phyloP scores from a whole-genome alignment of 148 eudicot species.

The Spergularia marina region DNA sequence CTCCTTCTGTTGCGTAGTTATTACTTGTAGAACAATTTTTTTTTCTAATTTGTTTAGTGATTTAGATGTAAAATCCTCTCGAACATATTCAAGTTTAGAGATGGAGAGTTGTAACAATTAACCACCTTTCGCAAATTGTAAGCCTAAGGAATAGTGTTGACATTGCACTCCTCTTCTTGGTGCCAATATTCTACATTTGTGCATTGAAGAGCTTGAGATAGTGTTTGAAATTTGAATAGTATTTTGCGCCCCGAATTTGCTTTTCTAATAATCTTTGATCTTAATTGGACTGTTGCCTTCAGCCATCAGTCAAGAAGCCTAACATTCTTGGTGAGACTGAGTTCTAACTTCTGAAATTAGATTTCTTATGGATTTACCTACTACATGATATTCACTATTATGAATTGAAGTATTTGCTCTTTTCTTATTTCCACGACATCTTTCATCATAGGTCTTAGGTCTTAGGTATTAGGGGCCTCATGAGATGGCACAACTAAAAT shows the following conservation, averaged over 20 bases:
- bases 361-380: not conserved
- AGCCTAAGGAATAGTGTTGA: not conserved
- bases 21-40: slow-evolving; percentile 17
- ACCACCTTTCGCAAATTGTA: not conserved
- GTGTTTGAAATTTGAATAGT: not conserved
- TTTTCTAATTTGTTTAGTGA: not conserved
- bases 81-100: not conserved
- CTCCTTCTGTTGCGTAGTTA: slow-evolving; percentile 23
- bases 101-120: not conserved
- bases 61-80: not conserved
- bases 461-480: not conserved
- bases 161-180: not conserved
- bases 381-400: not conserved
- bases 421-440: not conserved
- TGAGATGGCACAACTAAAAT: not conserved
- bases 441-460: not conserved
- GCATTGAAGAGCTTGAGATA: not conserved
- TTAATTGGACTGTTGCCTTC: too few species aligned
- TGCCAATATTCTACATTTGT: not conserved
- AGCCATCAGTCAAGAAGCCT: not conserved
- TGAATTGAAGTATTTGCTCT: not conserved
- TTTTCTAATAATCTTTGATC: not conserved
- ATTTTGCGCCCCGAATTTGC: not conserved
- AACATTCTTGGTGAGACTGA: not conserved
- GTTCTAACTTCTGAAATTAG: not conserved